Evolutionary conservation across 352 stramenopile genomes (phyloP).

Genomic region (Phytophthora litchii): DNA sequence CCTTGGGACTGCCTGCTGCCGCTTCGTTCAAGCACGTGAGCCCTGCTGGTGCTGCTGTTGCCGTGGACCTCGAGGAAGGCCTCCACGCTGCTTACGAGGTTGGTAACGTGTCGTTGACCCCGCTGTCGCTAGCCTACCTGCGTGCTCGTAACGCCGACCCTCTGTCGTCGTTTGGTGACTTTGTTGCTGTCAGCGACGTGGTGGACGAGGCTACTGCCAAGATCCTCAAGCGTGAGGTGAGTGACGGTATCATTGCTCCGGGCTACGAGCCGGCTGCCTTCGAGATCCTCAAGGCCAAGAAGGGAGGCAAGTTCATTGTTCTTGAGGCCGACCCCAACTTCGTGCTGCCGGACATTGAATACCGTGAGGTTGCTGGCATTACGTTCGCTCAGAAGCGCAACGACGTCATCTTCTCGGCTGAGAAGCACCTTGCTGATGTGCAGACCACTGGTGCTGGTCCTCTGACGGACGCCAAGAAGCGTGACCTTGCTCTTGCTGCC

Average conservation of each 20-base stretch:
- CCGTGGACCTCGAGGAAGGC: constrained; percentile 94
- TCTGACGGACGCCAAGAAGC: constrained; percentile 92
- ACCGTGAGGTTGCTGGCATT: constrained; percentile 98
- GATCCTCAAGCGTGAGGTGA: constrained; percentile 99
- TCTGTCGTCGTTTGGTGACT: constrained; percentile 99
- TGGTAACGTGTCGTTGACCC: constrained; percentile 91
- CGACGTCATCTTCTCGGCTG: constrained; percentile 93
- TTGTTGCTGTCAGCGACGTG: constrained; percentile 97
- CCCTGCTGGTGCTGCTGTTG: constrained; percentile 96
- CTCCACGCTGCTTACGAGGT: constrained; percentile 96
- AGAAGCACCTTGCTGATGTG: constrained; percentile 92
- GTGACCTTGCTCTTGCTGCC: constrained; percentile 98
- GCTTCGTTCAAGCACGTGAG: constrained; percentile 99
- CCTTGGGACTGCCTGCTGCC: constrained; percentile 93
- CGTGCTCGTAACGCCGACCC: constrained; percentile 98
- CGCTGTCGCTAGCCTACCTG: constrained; percentile 97
- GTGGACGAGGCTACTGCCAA: constrained; percentile 98
- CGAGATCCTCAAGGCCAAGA: constrained; percentile 98
- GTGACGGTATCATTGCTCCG: constrained; percentile 98
- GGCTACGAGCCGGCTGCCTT: constrained; percentile 98
- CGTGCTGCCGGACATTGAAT: constrained; percentile 94
- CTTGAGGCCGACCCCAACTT: constrained; percentile 95
- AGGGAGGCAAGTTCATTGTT: constrained; percentile 99
- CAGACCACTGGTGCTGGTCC: constrained; percentile 89
- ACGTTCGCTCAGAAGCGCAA: constrained; percentile 99